Conservation (phyloP, 2,329 filamentous ascomycete species). For the Pyrenochaeta sp. region DNA sequence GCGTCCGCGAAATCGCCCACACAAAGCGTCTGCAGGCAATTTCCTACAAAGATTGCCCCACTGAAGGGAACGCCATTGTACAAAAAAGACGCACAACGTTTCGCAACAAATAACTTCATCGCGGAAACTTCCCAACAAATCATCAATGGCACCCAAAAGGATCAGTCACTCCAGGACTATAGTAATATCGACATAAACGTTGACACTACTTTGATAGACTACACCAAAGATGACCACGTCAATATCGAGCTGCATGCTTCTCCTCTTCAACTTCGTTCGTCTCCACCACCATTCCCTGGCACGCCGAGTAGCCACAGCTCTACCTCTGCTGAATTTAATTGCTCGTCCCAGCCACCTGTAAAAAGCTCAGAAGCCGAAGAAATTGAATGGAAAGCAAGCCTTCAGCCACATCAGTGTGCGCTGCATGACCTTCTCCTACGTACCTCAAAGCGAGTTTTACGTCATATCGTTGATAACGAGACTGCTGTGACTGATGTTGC, state of each 20-base stretch:
- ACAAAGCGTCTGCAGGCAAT: neutral
- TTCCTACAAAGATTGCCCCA: neutral
- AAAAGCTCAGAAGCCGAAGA: conserved; percentile 39
- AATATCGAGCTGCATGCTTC: conserved; percentile 3
- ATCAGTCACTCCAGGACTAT: neutral
- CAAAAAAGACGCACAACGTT: neutral
- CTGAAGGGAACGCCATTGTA: neutral
- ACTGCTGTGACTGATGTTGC: conserved; percentile 54
- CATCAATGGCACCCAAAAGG: conserved; percentile 11
- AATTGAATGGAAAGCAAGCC: conserved; percentile 49
- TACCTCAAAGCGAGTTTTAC: conserved; percentile 54
- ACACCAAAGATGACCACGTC: conserved; percentile 2
- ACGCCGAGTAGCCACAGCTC: conserved; percentile 39
- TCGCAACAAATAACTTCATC: conserved; percentile 4
- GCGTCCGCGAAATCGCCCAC: neutral
- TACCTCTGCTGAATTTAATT: conserved; percentile 31
- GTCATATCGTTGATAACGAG: conserved; percentile 58
- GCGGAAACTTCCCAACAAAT: conserved; percentile 9
- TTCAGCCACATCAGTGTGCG: conserved; percentile 51
- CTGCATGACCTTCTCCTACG: conserved; percentile 50
- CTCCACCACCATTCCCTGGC: conserved; percentile 27
- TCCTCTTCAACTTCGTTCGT: conserved; percentile 28
- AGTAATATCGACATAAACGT: conserved; percentile 16
- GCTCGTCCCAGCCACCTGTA: conserved; percentile 22
- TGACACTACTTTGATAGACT: conserved; percentile 13